A percentile compares a stretch with the other conserved stretches of the same genome.
Evolutionary conservation across 768 basidiomycete genomes (phyloP).

Genomic region (Lentinus brumalis): DNA sequence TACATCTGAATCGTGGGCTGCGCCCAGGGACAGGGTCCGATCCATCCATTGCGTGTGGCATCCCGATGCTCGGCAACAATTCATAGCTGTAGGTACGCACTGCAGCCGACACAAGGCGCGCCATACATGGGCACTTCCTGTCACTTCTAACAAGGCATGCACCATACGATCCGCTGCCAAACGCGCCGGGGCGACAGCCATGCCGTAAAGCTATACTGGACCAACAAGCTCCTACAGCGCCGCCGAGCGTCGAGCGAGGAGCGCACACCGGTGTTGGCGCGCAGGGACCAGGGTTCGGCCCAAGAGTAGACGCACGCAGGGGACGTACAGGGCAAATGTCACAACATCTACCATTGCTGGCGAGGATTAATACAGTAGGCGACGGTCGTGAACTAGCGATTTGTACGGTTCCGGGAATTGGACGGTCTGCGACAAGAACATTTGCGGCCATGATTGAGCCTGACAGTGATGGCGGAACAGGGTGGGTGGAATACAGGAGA

Average conservation of each 20-base stretch:
- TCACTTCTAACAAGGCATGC: not conserved
- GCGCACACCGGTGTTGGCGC: not conserved
- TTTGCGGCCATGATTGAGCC: not conserved
- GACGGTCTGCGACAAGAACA: not conserved
- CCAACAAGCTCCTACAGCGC: constrained; percentile 17
- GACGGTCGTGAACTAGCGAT: constrained; percentile 11
- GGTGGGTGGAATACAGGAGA: constrained; percentile 12
- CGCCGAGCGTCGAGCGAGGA: not conserved
- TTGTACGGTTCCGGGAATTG: constrained; percentile 16
- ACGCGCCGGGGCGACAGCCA: not conserved
- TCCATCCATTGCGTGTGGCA: too few relatives aligned
- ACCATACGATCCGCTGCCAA: not conserved
- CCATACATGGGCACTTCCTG: not conserved
- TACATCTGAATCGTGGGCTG: not conserved
- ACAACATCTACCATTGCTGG: constrained; percentile 18
- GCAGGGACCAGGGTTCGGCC: not conserved
- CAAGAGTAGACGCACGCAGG: not conserved
- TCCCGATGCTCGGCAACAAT: too few relatives aligned
- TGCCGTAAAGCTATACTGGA: constrained; percentile 19
- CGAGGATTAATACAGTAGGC: constrained; percentile 19
- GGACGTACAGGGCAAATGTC: not conserved
- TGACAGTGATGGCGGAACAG: not conserved
- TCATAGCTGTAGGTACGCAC: not conserved
- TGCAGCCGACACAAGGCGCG: not conserved
- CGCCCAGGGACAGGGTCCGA: too few relatives aligned